Base-by-base conservation (phyloP, 345 rosid genomes). In the Dipteronia dyeriana region DNA sequence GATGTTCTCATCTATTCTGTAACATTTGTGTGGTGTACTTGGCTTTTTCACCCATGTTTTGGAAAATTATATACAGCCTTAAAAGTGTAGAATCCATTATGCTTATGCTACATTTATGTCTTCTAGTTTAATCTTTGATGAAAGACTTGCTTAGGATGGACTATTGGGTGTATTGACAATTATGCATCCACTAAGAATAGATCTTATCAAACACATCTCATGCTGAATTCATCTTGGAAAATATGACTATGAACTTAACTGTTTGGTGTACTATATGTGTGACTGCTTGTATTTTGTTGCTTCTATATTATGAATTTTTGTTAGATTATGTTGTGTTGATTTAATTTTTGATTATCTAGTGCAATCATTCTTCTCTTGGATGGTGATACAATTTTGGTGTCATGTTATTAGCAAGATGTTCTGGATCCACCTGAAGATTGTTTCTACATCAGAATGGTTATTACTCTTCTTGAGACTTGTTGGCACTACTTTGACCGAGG, bases 401-500 rank as follows among this genome's bases (percentile, higher is more conserved):
- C 74, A 23, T 83, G 80, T 76, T 83, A 61, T 78, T 79, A 97
- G 99, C 93, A 89, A 89, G 97, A 94, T 79, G 84, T 81, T 62
- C 83, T 97, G 79, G 99, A 94, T 84, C 99, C 97, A 76, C 96
- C 93, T 13, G 98, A 94, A 82, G 99, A 97, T 84, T 94, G 93
- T 87, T 97, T 97, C 86, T 94, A 97, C 63, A 84, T 94, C 79
- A 92, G 98, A 86, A 89, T 97, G 99, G 91, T 94, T 75, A 82
- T 91, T 78, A 92, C 86, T 78, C 98, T 97, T 80, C 91, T 94
- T 60, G 97, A 94, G 87, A 94, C 99, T 38, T 97, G 98, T 76
- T 98, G 99, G 71, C 98, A 90, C 85, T 97, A 92, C 87, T 97
- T 97, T 85, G 96, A 88, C 84, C 90, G 98, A 75, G 99, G 99